Base-by-base conservation (phyloP, 805 yeast genomes). In the Zygosaccharomyces gambellarensis region DNA sequence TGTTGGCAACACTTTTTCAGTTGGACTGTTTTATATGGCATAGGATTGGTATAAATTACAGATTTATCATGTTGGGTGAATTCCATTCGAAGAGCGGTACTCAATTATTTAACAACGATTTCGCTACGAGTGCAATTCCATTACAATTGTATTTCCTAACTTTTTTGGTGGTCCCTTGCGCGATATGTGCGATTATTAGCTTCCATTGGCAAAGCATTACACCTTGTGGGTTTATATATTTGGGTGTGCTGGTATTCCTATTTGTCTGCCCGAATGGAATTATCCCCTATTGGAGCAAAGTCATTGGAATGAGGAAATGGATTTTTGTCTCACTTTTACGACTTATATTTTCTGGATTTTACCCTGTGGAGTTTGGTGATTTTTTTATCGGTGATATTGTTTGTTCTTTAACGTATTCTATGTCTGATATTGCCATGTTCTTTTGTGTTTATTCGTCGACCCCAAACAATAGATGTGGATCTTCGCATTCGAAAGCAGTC, bases 321-420 rank as follows among this genome's bases (percentile, higher is more conserved):
- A 59, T 92, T 2, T 71, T 84, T 17, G 69, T 82, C 11, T 82
- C 95, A 0, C 48, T 83, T 1, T 79, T 90, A 75, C 75, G 99
- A 60, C 70, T 94, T 43, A 29, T 84, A 0, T 72, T 87, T 8
- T 85, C 96, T 1, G 98, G 98, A 0, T 73, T 90, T 38, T 94
- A 85, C 61, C 97, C 98, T 0, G 97, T 94, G 47, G 98, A 92
- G 69, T 94, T 94, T 63, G 77, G 90, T 49, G 99, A 94, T 68
- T 92, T 94, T 73, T 89, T 88, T 64, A 54, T 92, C 42, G 99
- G 98, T 19, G 99, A 94, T 67, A 83, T 94, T 28, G 72, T 92
- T 45, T 87, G 95, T 67, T 86, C 96, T 27, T 73, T 94, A 60
- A 87, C 96, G 0, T 94, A 94, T 68, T 78, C 97, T 0, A 72